A percentile compares a stretch with the other conserved stretches of the same genome.
Evolutionary conservation across 768 basidiomycete species (phyloP).

Genomic region (Phaffia australis): DNA sequence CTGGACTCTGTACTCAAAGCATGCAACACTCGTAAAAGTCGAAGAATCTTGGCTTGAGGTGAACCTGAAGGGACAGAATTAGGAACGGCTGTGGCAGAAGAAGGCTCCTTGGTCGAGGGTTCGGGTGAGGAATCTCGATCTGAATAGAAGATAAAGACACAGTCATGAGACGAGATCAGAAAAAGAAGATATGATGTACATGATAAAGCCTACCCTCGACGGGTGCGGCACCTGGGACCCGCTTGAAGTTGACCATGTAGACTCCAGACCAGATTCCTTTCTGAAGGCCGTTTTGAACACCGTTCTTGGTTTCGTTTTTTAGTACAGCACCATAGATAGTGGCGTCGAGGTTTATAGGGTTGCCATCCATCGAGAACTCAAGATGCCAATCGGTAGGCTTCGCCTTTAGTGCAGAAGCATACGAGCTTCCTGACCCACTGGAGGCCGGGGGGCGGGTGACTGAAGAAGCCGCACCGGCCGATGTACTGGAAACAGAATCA

Average conservation of each 20-base stretch:
- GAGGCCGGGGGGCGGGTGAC: constrained; percentile 22
- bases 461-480: constrained; percentile 20
- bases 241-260: constrained; percentile 86
- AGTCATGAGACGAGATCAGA: background rate
- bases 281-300: constrained; percentile 17
- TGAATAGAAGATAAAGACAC: background rate
- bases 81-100: constrained; percentile 55
- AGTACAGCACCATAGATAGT: constrained; percentile 96
- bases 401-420: constrained; percentile 85
- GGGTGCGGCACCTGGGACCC: constrained; percentile 70
- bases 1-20: constrained; percentile 57
- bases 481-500: constrained; percentile 37
- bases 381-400: constrained; percentile 95
- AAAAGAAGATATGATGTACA: background rate
- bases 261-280: constrained; percentile 64
- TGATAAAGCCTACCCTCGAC: constrained; percentile 24
- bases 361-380: constrained; percentile 87
- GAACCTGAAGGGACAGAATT: constrained; percentile 75
- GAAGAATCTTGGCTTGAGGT: constrained; percentile 78
- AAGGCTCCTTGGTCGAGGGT: constrained; percentile 39
- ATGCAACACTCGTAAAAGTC: constrained; percentile 75
- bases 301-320: constrained; percentile 58
- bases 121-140: constrained; percentile 20
- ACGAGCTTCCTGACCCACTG: constrained; percentile 46
- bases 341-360: constrained; percentile 66